Percentiles rank a stretch among this genome's conserved stretches.
Conservation (phyloP, 139 green algal species). For the Penium margaritaceum region DNA sequence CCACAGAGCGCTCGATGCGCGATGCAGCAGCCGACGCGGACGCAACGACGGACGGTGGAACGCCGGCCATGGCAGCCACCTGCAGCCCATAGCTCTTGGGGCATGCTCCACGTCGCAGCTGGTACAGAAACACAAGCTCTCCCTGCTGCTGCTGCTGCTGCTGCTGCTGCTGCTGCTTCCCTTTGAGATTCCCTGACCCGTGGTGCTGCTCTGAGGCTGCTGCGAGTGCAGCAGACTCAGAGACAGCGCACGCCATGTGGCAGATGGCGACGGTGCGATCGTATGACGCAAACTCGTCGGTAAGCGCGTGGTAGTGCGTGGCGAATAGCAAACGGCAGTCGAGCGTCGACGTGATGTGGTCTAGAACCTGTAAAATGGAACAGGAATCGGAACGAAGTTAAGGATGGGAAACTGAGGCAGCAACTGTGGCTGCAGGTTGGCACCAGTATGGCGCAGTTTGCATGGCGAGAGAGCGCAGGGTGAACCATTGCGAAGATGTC, state of each 20-base stretch:
- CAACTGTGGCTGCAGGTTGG: no score
- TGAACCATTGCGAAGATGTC: no score
- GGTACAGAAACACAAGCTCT: slow-evolving; percentile 89
- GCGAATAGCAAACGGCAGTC: slow-evolving; percentile 86
- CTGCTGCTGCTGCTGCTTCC: not conserved
- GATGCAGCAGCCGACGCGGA: not conserved
- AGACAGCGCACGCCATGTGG: slow-evolving; percentile 36
- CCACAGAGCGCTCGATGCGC: slow-evolving; percentile 10
- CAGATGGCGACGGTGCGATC: not conserved
- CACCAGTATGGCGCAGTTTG: no score
- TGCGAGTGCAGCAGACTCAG: not conserved
- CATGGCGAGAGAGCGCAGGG: no score
- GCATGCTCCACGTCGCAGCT: slow-evolving; percentile 62
- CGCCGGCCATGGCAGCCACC: slow-evolving; percentile 83
- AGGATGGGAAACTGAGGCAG: not conserved
- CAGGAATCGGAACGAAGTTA: not conserved
- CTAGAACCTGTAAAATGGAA: slow-evolving; percentile 53
- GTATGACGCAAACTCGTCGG: slow-evolving; percentile 30
- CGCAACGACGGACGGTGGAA: slow-evolving; percentile 11
- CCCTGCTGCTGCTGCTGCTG: slow-evolving; percentile 15
- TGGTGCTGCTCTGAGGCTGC: not conserved
- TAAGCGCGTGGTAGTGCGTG: slow-evolving; percentile 91
- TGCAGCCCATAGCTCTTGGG: slow-evolving; percentile 91
- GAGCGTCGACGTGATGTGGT: slow-evolving; percentile 59
- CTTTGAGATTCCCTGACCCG: not conserved